phyloP scores from a whole-genome alignment of 148 eudicot species.

The Tetragonia tetragonoides region DNA sequence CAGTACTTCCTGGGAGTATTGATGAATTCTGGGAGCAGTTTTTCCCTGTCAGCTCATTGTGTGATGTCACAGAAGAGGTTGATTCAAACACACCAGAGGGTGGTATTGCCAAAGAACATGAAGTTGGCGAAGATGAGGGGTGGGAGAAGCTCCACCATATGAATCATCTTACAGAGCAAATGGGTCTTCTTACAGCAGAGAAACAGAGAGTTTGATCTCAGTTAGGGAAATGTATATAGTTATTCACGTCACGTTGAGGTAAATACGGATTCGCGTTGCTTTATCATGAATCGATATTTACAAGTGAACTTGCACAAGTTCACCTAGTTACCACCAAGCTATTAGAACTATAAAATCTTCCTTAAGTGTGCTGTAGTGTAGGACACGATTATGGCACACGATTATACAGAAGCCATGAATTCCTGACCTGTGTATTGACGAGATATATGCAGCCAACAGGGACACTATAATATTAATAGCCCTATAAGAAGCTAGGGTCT shows the following conservation, averaged over 20 bases:
- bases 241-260: conserved; percentile 20
- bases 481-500: not conserved
- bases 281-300: not conserved
- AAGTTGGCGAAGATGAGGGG: conserved; percentile 34
- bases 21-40: conserved; percentile 90
- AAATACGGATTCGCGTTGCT: conserved; percentile 6
- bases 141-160: conserved; percentile 42
- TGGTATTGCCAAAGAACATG: conserved; percentile 35
- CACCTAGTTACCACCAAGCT: conserved; percentile 7
- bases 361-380: not conserved
- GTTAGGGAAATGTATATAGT: conserved; percentile 2
- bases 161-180: conserved; percentile 66
- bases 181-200: conserved; percentile 60
- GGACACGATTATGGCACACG: not conserved
- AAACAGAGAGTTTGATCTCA: conserved; percentile 31
- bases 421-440: not conserved
- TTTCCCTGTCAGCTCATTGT: conserved; percentile 47
- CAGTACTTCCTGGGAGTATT: conserved; percentile 64
- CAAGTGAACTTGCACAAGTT: not conserved
- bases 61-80: conserved; percentile 48
- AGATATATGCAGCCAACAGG: not conserved
- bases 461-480: not conserved
- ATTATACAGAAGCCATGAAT: not conserved
- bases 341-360: not conserved
- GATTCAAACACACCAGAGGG: conserved; percentile 34